These are phyloP conservation scores for Lophiostoma macrostomum DNA, from an alignment of 495 filamentous ascomycete species.

Conservation along the genomic window DNA sequence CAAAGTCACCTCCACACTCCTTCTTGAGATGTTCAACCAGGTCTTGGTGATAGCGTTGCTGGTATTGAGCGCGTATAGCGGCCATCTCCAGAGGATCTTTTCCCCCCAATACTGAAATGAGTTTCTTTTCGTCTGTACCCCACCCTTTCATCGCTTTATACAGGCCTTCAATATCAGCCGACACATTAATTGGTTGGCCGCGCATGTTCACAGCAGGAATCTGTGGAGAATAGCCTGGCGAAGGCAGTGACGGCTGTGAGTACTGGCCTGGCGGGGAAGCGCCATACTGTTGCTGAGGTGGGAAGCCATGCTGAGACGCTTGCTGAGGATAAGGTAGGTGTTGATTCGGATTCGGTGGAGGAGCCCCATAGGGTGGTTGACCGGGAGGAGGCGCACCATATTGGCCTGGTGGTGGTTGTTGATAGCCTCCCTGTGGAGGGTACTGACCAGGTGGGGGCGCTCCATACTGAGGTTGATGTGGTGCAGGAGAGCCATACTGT, in stretches of 20 bases:
- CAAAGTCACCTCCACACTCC: conserved; percentile 72
- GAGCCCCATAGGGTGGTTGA: conserved; percentile 46
- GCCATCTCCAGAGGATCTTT: conserved; percentile 72
- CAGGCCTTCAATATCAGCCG: conserved; percentile 62
- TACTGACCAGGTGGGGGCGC: conserved; percentile 19
- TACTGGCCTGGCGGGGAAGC: conserved; percentile 7
- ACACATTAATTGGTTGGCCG: conserved; percentile 63
- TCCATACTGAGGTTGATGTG: conserved; percentile 22
- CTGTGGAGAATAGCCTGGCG: conserved; percentile 20
- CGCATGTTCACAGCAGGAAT: too few relatives aligned
- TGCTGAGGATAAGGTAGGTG: conserved; percentile 9
- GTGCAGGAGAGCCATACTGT: conserved; percentile 2
- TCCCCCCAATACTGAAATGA: conserved; percentile 63
- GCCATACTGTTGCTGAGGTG: conserved; percentile 4
- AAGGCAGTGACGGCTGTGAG: conserved; percentile 5
- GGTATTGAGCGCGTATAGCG: conserved; percentile 64
- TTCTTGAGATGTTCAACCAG: conserved; percentile 71
- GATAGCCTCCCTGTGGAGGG: conserved; percentile 34
- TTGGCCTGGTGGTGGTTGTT: conserved; percentile 14
- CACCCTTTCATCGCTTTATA: conserved; percentile 87
- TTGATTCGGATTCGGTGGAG: conserved; percentile 30
- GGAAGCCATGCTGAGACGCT: conserved; percentile 4
- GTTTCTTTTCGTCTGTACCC: conserved; percentile 75
- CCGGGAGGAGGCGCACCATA: conserved; percentile 36
- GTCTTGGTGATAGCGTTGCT: conserved; percentile 57